phyloP scores from a whole-genome alignment of 495 filamentous ascomycete species.

The Talaromyces adpressus region DNA sequence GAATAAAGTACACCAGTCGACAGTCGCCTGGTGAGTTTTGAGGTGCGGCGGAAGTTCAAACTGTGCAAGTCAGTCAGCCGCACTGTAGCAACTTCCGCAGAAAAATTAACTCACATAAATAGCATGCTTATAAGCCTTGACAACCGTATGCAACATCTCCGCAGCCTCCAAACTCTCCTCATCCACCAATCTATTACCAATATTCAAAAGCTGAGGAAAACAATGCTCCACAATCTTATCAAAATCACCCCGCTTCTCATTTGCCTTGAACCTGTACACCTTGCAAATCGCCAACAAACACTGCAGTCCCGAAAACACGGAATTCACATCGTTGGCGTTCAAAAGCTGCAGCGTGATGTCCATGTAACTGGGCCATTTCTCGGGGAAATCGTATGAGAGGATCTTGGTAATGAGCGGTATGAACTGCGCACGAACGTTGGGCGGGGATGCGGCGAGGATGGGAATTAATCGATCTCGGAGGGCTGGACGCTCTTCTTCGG shows the following conservation, averaged over 20 bases:
- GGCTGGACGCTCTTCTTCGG: slow-evolving; percentile 80
- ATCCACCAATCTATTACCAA: slow-evolving; percentile 80
- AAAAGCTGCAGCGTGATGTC: slow-evolving; percentile 84
- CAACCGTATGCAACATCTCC: slow-evolving; percentile 89
- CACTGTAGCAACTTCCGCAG: slow-evolving; percentile 12
- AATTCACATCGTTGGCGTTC: slow-evolving; percentile 70
- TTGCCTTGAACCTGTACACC: slow-evolving; percentile 87
- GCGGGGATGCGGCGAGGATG: slow-evolving; percentile 70
- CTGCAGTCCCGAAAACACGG: slow-evolving; percentile 87
- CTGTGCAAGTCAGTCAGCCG: slow-evolving; percentile 31
- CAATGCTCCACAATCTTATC: slow-evolving; percentile 87
- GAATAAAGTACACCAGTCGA: slow-evolving; percentile 94
- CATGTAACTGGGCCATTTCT: slow-evolving; percentile 87
- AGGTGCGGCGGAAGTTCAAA: slow-evolving; percentile 79
- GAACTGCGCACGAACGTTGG: slow-evolving; percentile 80
- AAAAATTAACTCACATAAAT: slow-evolving; percentile 67
- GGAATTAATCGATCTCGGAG: slow-evolving; percentile 85
- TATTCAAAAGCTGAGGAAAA: slow-evolving; percentile 83
- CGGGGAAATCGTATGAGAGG: slow-evolving; percentile 89
- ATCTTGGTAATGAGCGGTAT: slow-evolving; percentile 93
- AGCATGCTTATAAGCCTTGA: slow-evolving; percentile 96
- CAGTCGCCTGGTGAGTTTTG: slow-evolving; percentile 70
- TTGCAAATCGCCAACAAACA: slow-evolving; percentile 90
- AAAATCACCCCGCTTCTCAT: slow-evolving; percentile 75
- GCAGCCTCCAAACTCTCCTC: slow-evolving; percentile 89